A percentile compares a stretch with the other conserved stretches of the same genome.
phyloP scores from a whole-genome alignment of 441 rosid genomes.

The Omphalea diandra region DNA sequence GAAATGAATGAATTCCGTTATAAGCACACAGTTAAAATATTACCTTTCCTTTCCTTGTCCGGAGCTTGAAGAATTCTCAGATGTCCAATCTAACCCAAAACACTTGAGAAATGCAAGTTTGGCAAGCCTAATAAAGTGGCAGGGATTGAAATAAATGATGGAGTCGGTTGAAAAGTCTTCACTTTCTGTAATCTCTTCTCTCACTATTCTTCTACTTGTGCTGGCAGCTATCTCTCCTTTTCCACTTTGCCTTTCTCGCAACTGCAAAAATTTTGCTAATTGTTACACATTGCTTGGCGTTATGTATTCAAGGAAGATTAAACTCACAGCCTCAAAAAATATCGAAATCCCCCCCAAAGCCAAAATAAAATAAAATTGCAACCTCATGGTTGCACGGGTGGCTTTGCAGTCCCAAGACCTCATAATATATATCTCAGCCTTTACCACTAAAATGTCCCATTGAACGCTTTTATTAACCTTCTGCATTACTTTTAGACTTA shows the following conservation, averaged over 20 bases:
- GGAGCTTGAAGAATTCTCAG: slow-evolving; percentile 20
- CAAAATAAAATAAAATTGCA: too few species aligned
- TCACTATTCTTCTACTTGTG: slow-evolving; percentile 23
- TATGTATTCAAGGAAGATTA: too few species aligned
- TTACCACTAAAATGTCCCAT: too few species aligned
- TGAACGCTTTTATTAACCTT: too few species aligned
- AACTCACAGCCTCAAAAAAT: too few species aligned
- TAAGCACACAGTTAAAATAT: too few species aligned
- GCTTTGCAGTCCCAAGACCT: too few species aligned
- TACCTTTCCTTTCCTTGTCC: slow-evolving; percentile 22
- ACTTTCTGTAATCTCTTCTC: slow-evolving; percentile 24
- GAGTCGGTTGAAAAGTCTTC: slow-evolving; percentile 16
- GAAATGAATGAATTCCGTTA: neutral
- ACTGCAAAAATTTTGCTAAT: slow-evolving; percentile 23
- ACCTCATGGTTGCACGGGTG: too few species aligned
- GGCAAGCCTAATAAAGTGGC: slow-evolving; percentile 48
- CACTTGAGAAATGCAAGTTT: slow-evolving; percentile 53
- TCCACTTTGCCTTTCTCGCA: slow-evolving; percentile 21
- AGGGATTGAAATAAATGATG: slow-evolving; percentile 35
- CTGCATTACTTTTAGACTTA: too few species aligned
- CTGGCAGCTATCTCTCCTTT: slow-evolving; percentile 30
- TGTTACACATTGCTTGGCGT: neutral
- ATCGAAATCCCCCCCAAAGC: too few species aligned
- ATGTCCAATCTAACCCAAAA: slow-evolving; percentile 35
- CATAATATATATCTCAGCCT: too few species aligned